phyloP scores from a whole-genome alignment of 2,329 filamentous ascomycete genomes.

The Penicillium aurantiogriseum region DNA sequence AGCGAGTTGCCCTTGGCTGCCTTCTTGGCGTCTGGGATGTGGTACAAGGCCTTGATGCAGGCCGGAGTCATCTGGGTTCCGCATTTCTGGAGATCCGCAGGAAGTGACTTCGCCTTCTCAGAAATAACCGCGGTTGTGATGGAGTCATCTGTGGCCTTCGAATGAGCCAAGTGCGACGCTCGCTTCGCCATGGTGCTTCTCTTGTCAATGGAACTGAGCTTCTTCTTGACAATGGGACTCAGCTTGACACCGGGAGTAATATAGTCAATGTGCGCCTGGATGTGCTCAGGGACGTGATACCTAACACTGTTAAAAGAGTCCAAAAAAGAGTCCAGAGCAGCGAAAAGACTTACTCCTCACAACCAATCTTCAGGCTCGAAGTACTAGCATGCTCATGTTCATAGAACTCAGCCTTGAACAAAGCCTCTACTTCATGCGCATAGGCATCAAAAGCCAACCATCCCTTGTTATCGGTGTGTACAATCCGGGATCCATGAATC shows the following conservation, averaged over 20 bases:
- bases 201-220: constrained; percentile 38
- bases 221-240: constrained; percentile 34
- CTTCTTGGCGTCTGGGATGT: constrained; percentile 43
- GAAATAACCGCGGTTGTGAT: constrained; percentile 8
- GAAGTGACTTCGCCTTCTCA: constrained; percentile 17
- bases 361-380: constrained; percentile 31
- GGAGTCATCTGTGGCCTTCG: constrained; percentile 7
- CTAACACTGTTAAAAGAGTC: constrained; percentile 9
- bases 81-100: constrained; percentile 45
- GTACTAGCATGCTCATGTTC: constrained; percentile 46
- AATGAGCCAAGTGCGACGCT: constrained; percentile 18
- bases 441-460: constrained; percentile 58
- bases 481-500: constrained; percentile 49
- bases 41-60: constrained; percentile 54
- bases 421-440: constrained; percentile 52
- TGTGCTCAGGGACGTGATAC: constrained; percentile 51
- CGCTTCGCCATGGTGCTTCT: constrained; percentile 25
- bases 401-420: constrained; percentile 56
- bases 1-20: constrained; percentile 49
- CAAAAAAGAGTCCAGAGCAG: not conserved
- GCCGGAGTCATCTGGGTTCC: constrained; percentile 57
- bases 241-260: constrained; percentile 57
- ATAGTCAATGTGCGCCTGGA: constrained; percentile 55
- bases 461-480: constrained; percentile 51
- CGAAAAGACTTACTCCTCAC: constrained; percentile 38